Conservation (phyloP, 2,329 filamentous ascomycete genomes). For the Didymella lethalis region DNA sequence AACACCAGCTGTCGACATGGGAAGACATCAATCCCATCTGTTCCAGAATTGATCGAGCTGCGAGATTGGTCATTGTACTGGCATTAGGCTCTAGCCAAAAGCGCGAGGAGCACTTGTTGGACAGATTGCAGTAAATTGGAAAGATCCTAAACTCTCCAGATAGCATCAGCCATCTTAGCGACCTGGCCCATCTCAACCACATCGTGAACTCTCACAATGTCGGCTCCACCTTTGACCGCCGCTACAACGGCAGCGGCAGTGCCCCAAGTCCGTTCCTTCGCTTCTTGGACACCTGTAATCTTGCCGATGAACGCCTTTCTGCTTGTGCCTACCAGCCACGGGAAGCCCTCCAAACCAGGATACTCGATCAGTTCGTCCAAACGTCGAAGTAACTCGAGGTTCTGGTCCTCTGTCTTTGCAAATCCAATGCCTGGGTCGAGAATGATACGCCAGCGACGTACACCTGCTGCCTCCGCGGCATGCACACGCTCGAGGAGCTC, state of each 20-base stretch:
- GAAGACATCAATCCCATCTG: too few species aligned
- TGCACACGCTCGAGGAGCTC: slow-evolving; percentile 76
- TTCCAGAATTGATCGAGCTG: too few species aligned
- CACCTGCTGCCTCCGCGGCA: slow-evolving; percentile 80
- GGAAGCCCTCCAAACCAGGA: slow-evolving; percentile 69
- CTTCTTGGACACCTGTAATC: slow-evolving; percentile 76
- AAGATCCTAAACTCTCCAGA: slow-evolving; percentile 66
- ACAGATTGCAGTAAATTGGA: not conserved
- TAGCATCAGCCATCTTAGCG: slow-evolving; percentile 88
- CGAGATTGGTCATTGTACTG: too few species aligned
- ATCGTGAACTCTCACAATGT: slow-evolving; percentile 93
- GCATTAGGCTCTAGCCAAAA: too few species aligned
- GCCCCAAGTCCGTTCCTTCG: slow-evolving; percentile 78
- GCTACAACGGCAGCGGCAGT: slow-evolving; percentile 89
- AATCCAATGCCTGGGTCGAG: slow-evolving; percentile 95
- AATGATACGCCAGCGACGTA: slow-evolving; percentile 92
- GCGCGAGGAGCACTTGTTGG: too few species aligned
- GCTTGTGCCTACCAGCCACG: slow-evolving; percentile 90
- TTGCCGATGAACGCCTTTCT: slow-evolving; percentile 88
- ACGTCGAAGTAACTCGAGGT: slow-evolving; percentile 77
- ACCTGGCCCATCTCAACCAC: slow-evolving; percentile 86
- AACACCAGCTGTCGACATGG: too few species aligned
- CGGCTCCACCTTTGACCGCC: slow-evolving; percentile 84
- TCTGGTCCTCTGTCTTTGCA: slow-evolving; percentile 82
- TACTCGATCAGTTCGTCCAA: slow-evolving; percentile 64